These are phyloP conservation scores for Eucalyptus pauciflora DNA, from an alignment of 345 rosid genomes.

Conservation along the genomic window DNA sequence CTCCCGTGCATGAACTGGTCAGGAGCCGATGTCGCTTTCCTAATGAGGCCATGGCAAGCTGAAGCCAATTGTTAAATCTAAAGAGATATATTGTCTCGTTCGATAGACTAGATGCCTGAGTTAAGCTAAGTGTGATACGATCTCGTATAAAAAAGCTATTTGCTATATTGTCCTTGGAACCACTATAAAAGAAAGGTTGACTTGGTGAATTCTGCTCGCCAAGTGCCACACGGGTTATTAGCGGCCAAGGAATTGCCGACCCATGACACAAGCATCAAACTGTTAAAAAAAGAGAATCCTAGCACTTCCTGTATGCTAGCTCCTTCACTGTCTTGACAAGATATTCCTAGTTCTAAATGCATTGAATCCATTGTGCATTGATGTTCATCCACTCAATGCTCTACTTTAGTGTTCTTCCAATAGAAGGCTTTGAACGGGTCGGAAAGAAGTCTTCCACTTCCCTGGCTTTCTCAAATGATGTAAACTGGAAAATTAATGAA, in stretches of 20 bases:
- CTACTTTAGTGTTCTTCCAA: slow-evolving; percentile 85
- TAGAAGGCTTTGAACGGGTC: slow-evolving; percentile 34
- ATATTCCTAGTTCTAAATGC: slow-evolving; percentile 37
- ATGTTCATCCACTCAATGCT: slow-evolving; percentile 63
- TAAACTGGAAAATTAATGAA: not conserved
- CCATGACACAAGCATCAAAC: not conserved
- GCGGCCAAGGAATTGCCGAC: too few relatives aligned
- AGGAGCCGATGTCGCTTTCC: fast-evolving
- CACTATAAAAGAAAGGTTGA: fast-evolving
- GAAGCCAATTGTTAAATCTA: too few relatives aligned
- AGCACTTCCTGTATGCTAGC: slow-evolving; percentile 26
- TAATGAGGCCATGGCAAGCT: too few relatives aligned
- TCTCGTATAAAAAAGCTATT: fast-evolving
- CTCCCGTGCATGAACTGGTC: too few relatives aligned
- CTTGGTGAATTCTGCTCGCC: fast-evolving
- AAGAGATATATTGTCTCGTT: too few relatives aligned
- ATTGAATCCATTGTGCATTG: slow-evolving; percentile 68
- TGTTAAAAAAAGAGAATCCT: not conserved
- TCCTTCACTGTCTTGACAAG: slow-evolving; percentile 33
- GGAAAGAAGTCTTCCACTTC: slow-evolving; percentile 17
- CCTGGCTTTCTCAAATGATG: not conserved
- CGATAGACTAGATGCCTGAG: fast-evolving
- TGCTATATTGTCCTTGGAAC: fast-evolving
- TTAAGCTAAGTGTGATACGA: too few relatives aligned
- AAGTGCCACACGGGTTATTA: too few relatives aligned